These are phyloP conservation scores for Noccaea caerulescens DNA, from an alignment of 345 rosid genomes.

Conservation along the genomic window DNA sequence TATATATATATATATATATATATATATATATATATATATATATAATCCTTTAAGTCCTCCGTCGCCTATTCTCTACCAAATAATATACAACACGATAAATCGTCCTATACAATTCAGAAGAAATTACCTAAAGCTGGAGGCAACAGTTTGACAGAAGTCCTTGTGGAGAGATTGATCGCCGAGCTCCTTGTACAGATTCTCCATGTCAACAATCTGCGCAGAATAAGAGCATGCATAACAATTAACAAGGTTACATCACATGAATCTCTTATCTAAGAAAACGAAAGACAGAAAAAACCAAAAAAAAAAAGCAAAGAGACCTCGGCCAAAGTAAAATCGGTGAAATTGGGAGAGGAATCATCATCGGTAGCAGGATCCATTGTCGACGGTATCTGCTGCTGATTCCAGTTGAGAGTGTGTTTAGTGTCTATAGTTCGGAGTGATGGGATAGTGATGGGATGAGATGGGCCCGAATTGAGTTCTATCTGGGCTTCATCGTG, in stretches of 20 bases:
- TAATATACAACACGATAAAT: too few species aligned
- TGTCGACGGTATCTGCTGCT: neutral
- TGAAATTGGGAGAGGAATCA: slow-evolving; percentile 45
- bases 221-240: neutral
- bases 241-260: slow-evolving; percentile 6
- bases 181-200: slow-evolving; percentile 65
- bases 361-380: slow-evolving; percentile 37
- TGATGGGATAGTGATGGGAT: neutral
- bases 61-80: neutral
- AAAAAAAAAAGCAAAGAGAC: slow-evolving; percentile 16
- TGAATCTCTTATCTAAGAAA: slow-evolving; percentile 10
- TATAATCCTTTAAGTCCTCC: too few species aligned
- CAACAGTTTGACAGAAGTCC: slow-evolving; percentile 68
- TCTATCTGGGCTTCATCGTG: slow-evolving; percentile 17
- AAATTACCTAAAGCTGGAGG: slow-evolving; percentile 64
- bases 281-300: neutral
- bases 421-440: slow-evolving; percentile 1
- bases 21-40: too few species aligned
- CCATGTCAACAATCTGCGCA: slow-evolving; percentile 71
- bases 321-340: slow-evolving; percentile 51
- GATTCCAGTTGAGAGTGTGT: slow-evolving; percentile 4
- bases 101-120: neutral
- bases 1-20: too few species aligned
- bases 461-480: slow-evolving; percentile 17
- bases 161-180: slow-evolving; percentile 55